phyloP scores from a whole-genome alignment of 352 stramenopile species.

The Pseudoperonospora humuli region DNA sequence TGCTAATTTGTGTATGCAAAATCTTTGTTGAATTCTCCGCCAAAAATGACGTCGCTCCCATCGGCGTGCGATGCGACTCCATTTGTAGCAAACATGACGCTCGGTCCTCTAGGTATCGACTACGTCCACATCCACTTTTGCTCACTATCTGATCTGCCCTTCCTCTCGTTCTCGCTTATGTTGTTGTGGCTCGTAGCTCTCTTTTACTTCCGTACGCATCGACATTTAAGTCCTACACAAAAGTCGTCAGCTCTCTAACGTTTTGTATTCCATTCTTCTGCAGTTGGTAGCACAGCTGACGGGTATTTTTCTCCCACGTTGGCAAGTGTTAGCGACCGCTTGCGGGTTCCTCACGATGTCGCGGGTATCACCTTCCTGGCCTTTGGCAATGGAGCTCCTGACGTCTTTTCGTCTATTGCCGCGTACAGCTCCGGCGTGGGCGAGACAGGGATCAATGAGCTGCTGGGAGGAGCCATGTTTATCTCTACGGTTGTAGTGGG shows the following conservation, averaged over 20 bases:
- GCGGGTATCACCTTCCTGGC: conserved; percentile 96
- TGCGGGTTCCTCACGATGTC: conserved; percentile 86
- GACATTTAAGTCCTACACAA: background rate
- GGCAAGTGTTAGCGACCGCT: conserved; percentile 89
- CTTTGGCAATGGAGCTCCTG: conserved; percentile 96
- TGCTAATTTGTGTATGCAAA: too few species aligned
- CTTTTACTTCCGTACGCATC: conserved; percentile 71
- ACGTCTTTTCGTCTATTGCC: conserved; percentile 91
- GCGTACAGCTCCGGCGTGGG: conserved; percentile 70
- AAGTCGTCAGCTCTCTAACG: conserved; percentile 1
- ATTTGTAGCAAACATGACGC: conserved; percentile 51
- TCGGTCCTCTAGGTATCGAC: conserved; percentile 68
- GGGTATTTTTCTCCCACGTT: conserved; percentile 96
- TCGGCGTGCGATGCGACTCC: conserved; percentile 20
- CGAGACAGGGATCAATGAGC: conserved; percentile 85
- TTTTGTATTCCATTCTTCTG: conserved; percentile 1
- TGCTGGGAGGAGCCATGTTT: conserved; percentile 90
- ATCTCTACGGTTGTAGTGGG: conserved; percentile 91
- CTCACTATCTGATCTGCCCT: conserved; percentile 31
- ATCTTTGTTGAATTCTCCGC: background rate
- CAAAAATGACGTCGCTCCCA: conserved; percentile 5
- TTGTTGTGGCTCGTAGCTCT: conserved; percentile 61
- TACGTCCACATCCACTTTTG: conserved; percentile 81
- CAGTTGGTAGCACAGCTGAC: conserved; percentile 94
- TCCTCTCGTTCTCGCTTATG: conserved; percentile 45